These are phyloP conservation scores for Celoporthe dispersa DNA, from an alignment of 2,329 filamentous ascomycete genomes.

Conservation along the genomic window DNA sequence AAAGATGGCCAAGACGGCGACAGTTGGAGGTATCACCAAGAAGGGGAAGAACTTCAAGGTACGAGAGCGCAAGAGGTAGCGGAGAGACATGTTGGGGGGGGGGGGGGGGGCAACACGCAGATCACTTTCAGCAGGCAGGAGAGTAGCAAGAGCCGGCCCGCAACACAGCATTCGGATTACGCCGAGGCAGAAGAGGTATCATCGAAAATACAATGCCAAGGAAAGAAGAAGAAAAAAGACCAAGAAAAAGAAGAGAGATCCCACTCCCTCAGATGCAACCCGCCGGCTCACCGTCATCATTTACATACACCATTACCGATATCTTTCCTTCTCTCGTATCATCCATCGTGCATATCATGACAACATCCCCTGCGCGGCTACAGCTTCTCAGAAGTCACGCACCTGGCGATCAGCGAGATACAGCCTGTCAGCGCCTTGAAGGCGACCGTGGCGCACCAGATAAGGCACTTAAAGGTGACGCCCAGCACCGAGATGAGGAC, in stretches of 20 bases:
- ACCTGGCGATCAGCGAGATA: constrained; percentile 56
- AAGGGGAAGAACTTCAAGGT: constrained; percentile 66
- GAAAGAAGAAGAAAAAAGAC: neutral
- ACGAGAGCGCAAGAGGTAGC: constrained; percentile 65
- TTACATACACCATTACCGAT: constrained; percentile 20
- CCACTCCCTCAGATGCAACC: constrained; percentile 18
- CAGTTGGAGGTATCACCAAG: constrained; percentile 62
- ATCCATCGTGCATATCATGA: constrained; percentile 25
- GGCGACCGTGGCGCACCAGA: constrained; percentile 60
- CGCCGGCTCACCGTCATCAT: constrained; percentile 8
- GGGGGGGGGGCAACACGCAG: too few relatives aligned
- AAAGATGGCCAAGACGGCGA: constrained; percentile 69
- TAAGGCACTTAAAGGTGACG: constrained; percentile 59
- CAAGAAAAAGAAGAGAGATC: constrained; percentile 1
- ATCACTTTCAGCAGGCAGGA: constrained; percentile 11
- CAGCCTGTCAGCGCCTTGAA: constrained; percentile 58
- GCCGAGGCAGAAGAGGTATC: constrained; percentile 27
- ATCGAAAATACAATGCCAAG: constrained; percentile 23
- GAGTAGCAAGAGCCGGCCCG: constrained; percentile 5
- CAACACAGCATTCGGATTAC: neutral
- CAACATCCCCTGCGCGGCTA: constrained; percentile 25
- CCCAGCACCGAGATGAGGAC: constrained; percentile 55
- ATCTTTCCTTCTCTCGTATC: constrained; percentile 5
- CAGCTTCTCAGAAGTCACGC: constrained; percentile 50
- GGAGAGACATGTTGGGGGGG: constrained; percentile 30